These are phyloP conservation scores for Bothriochloa decipiens DNA, from an alignment of 176 grass and related monocot species.

Conservation along the genomic window DNA sequence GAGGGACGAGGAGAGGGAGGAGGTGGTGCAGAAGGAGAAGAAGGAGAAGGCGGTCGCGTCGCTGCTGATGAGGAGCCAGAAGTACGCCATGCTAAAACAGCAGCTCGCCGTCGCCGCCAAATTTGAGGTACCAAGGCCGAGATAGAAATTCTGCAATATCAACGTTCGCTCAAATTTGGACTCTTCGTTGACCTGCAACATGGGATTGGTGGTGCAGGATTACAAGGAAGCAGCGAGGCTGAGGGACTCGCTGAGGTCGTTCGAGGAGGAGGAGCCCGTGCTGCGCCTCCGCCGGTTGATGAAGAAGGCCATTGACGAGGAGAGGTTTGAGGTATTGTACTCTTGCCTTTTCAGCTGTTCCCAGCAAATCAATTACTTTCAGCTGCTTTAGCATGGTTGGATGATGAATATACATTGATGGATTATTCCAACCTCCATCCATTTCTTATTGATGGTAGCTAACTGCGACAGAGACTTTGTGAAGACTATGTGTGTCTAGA, in stretches of 20 bases:
- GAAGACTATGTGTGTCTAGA: not conserved
- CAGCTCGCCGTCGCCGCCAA: slow-evolving; percentile 75
- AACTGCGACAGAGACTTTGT: slow-evolving; percentile 4
- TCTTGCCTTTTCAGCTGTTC: not conserved
- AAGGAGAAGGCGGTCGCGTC: slow-evolving; percentile 44
- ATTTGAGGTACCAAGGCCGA: slow-evolving; percentile 52
- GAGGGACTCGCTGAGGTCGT: slow-evolving; percentile 68
- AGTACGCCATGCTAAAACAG: slow-evolving; percentile 79
- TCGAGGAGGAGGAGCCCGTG: slow-evolving; percentile 75
- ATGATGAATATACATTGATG: not conserved
- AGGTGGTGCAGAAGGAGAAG: slow-evolving; percentile 27
- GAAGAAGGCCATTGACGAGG: slow-evolving; percentile 63
- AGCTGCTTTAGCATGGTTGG: not conserved
- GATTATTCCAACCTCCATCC: not conserved
- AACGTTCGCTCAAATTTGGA: slow-evolving; percentile 1
- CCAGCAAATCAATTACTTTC: not conserved
- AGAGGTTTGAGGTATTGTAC: slow-evolving; percentile 68
- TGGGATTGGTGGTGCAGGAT: slow-evolving; percentile 52
- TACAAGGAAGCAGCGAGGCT: slow-evolving; percentile 83
- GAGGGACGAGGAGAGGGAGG: slow-evolving; percentile 40
- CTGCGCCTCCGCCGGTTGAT: slow-evolving; percentile 59
- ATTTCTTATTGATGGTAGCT: not conserved
- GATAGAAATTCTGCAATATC: not conserved
- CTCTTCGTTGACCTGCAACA: slow-evolving; percentile 12
- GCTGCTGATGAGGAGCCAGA: slow-evolving; percentile 66